phyloP scores from a whole-genome alignment of 805 yeast genomes.

The Candida gorgasii region DNA sequence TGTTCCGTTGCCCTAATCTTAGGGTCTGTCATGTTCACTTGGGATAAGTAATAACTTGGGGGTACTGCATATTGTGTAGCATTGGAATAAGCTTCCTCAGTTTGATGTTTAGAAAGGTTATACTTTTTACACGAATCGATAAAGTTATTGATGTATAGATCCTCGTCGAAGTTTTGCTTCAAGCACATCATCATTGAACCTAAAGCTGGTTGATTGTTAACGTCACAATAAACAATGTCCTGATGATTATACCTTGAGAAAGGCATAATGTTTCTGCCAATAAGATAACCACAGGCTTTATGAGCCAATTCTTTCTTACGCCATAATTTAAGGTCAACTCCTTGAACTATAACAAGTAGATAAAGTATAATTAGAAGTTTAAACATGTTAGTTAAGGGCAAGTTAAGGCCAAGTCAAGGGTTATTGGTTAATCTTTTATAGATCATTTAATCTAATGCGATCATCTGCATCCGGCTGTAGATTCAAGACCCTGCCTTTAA shows the following conservation, averaged over 20 bases:
- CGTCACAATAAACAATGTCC: slow-evolving; percentile 24
- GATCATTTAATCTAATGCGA: background rate
- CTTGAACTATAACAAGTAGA: background rate
- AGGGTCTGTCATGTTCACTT: slow-evolving; percentile 21
- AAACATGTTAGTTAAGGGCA: background rate
- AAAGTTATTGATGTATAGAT: slow-evolving; percentile 20
- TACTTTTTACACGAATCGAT: slow-evolving; percentile 19
- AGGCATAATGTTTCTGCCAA: slow-evolving; percentile 5
- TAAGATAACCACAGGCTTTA: slow-evolving; percentile 8
- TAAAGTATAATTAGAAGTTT: background rate
- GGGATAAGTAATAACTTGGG: slow-evolving; percentile 27
- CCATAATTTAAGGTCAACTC: slow-evolving; percentile 1
- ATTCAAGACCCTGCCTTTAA: background rate
- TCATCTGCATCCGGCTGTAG: background rate
- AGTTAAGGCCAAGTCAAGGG: no score
- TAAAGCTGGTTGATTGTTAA: slow-evolving; percentile 36
- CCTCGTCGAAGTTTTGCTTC: slow-evolving; percentile 13
- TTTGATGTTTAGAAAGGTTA: slow-evolving; percentile 29
- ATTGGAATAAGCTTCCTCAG: slow-evolving; percentile 36
- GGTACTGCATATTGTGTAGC: slow-evolving; percentile 42
- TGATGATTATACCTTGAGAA: slow-evolving; percentile 6
- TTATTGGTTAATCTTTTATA: background rate
- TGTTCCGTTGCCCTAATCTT: background rate
- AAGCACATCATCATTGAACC: slow-evolving; percentile 40
- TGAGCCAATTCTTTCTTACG: slow-evolving; percentile 6